A percentile compares a stretch with the other conserved stretches of the same genome.
These are phyloP conservation scores for Aeschynomene evenia DNA, from an alignment of 306 rosid genomes.

Conservation along the genomic window DNA sequence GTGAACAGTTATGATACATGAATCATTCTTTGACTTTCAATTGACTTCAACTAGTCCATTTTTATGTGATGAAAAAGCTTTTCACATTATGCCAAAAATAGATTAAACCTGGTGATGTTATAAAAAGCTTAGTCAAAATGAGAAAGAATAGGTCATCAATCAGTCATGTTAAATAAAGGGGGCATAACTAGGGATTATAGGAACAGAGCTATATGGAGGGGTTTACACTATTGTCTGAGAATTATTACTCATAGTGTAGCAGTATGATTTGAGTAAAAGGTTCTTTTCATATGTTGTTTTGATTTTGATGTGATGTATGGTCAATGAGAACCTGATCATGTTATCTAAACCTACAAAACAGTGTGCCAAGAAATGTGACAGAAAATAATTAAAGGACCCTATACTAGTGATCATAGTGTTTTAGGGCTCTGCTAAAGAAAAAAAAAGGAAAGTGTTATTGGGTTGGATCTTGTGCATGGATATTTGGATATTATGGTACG, in stretches of 20 bases:
- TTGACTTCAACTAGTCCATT: neutral
- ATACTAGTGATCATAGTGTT: slow-evolving; percentile 25
- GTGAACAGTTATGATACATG: too few relatives aligned
- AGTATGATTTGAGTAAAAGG: slow-evolving; percentile 36
- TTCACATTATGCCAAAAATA: slow-evolving; percentile 10
- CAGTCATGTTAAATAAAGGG: slow-evolving; percentile 29
- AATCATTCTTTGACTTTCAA: neutral
- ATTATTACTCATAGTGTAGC: slow-evolving; percentile 19
- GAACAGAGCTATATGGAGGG: too few relatives aligned
- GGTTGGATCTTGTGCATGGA: slow-evolving; percentile 35
- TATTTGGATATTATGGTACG: slow-evolving; percentile 11
- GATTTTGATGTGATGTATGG: slow-evolving; percentile 36
- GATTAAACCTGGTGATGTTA: slow-evolving; percentile 13
- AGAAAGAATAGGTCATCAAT: slow-evolving; percentile 23
- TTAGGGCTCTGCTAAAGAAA: slow-evolving; percentile 28
- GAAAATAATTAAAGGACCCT: slow-evolving; percentile 25
- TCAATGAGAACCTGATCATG: slow-evolving; percentile 38
- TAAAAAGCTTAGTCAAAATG: slow-evolving; percentile 30
- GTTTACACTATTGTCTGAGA: slow-evolving; percentile 31
- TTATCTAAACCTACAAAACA: slow-evolving; percentile 14
- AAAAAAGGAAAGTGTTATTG: neutral
- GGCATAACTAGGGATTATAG: neutral
- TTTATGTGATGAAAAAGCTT: slow-evolving; percentile 15
- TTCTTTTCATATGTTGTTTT: slow-evolving; percentile 31
- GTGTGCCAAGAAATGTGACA: slow-evolving; percentile 29